Conservation (phyloP, 768 basidiomycete species). For the Rickenella mellea region DNA sequence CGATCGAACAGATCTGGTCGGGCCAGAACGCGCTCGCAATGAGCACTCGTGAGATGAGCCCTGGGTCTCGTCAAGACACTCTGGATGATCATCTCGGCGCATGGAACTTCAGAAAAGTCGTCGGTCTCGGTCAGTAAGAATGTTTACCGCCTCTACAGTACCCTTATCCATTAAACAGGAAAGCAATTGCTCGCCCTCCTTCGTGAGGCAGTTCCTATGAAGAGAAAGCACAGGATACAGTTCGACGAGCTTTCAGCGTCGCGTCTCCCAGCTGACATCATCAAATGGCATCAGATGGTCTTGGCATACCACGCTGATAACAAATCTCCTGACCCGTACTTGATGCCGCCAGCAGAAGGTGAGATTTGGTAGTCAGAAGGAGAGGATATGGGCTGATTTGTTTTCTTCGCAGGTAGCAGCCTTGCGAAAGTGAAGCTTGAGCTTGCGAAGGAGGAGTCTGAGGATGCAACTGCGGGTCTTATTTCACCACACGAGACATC, state of each 20-base stretch:
- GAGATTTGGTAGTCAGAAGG: too few species aligned
- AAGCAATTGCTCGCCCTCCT: too few species aligned
- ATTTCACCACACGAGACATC: background rate
- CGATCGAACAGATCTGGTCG: slow-evolving; percentile 14
- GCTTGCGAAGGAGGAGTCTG: background rate
- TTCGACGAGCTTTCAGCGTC: background rate
- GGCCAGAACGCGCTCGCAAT: slow-evolving; percentile 7
- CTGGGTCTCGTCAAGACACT: slow-evolving; percentile 12
- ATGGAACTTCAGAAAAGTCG: slow-evolving; percentile 15
- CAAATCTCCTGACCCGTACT: slow-evolving; percentile 2
- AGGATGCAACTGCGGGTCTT: background rate
- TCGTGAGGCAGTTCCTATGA: too few species aligned
- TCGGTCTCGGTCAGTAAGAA: background rate
- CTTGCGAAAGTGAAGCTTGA: background rate
- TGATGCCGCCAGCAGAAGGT: too few species aligned
- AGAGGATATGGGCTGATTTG: too few species aligned
- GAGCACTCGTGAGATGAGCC: slow-evolving; percentile 13
- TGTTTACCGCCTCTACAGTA: too few species aligned
- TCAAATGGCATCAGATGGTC: background rate
- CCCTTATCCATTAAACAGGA: too few species aligned
- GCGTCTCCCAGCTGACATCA: background rate
- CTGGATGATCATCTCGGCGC: slow-evolving; percentile 17
- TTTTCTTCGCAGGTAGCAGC: background rate
- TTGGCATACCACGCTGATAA: background rate
- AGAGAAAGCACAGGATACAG: too few species aligned